Conservation (phyloP, 495 filamentous ascomycete genomes). For the Penicillium cinerascens region DNA sequence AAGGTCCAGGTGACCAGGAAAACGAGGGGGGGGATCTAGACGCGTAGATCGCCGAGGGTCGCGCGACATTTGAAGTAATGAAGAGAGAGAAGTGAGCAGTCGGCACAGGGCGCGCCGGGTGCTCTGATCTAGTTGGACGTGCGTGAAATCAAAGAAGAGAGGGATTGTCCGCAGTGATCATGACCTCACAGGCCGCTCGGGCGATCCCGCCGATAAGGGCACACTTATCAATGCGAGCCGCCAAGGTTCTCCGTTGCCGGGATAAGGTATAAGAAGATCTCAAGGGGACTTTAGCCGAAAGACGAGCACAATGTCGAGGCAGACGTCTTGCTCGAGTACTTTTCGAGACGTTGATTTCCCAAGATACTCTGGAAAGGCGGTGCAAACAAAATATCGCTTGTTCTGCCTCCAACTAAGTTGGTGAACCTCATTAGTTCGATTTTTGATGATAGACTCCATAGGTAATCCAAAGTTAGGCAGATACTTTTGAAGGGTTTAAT, state of each 20-base stretch:
- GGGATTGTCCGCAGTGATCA: conserved; percentile 5
- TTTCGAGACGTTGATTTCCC: no score
- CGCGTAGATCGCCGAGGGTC: conserved; percentile 8
- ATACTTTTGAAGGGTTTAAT: neutral
- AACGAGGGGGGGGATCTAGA: conserved; percentile 14
- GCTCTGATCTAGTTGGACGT: neutral
- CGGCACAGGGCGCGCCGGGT: neutral
- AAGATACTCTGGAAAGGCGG: no score
- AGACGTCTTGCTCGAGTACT: no score
- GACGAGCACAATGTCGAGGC: neutral
- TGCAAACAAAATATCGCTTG: no score
- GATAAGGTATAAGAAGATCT: neutral
- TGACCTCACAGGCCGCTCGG: conserved; percentile 24
- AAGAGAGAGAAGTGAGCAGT: neutral
- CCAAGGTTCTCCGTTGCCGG: neutral
- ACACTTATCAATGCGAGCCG: conserved; percentile 13
- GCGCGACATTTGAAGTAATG: conserved; percentile 14
- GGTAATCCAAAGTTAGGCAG: no score
- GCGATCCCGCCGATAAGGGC: conserved; percentile 30
- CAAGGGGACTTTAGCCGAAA: neutral
- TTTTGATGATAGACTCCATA: no score
- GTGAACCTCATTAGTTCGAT: no score
- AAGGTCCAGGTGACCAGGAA: conserved; percentile 8
- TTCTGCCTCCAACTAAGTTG: no score
- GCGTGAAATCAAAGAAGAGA: conserved; percentile 2